Percentiles rank a stretch among this genome's conserved stretches.
Conservation (phyloP, 1,284 basidiomycete genomes). For the Fomitopsis betulina region DNA sequence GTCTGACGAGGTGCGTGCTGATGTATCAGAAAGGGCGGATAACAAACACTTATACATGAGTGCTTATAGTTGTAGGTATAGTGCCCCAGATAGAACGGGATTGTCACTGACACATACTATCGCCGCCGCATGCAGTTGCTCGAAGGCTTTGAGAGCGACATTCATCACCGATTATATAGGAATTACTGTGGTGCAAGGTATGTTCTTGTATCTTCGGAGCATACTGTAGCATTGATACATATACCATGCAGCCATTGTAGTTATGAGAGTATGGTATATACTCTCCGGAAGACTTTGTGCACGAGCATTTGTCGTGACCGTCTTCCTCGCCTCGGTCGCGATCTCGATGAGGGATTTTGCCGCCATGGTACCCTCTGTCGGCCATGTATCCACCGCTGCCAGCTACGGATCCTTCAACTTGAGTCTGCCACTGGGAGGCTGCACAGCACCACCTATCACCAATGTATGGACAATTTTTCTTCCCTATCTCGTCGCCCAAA, state of each 20-base stretch:
- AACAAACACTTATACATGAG: neutral
- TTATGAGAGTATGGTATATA: constrained; percentile 27
- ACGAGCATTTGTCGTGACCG: constrained; percentile 12
- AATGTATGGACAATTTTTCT: constrained; percentile 21
- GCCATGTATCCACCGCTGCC: constrained; percentile 6
- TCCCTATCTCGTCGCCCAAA: constrained; percentile 19
- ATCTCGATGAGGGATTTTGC: constrained; percentile 9
- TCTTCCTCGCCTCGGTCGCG: constrained; percentile 11
- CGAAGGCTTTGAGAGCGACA: neutral
- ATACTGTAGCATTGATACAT: neutral
- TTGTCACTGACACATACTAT: too few species aligned
- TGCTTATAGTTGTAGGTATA: neutral
- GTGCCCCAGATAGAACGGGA: neutral
- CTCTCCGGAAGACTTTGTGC: constrained; percentile 14
- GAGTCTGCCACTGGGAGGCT: constrained; percentile 11
- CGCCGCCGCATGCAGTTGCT: neutral
- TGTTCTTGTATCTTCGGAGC: neutral
- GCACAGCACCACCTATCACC: constrained; percentile 16
- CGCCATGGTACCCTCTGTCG: constrained; percentile 12
- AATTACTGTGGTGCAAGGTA: constrained; percentile 19
- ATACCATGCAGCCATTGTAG: constrained; percentile 17
- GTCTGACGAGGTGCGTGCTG: neutral
- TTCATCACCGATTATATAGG: neutral
- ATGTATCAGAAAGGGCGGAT: too few species aligned
- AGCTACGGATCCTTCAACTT: too few species aligned